Evolutionary conservation across 768 basidiomycete genomes (phyloP), one percentile per base, ranked within the genome.

Genomic region (Suillus subluteus): DNA sequence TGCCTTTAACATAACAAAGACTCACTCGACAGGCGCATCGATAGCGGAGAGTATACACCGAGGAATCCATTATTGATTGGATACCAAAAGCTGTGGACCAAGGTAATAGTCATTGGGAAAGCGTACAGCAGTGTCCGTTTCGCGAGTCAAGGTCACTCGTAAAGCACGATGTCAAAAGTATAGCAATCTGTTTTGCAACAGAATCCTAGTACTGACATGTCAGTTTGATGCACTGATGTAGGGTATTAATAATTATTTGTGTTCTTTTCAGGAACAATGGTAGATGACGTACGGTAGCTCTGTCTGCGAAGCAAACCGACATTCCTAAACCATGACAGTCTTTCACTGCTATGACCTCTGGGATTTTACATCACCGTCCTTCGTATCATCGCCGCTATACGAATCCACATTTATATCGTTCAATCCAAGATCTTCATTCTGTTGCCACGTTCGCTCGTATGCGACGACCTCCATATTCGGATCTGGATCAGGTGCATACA

Each of bases 401-500:
- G 18, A 44, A 71, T 94, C 93, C 1, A 94, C 90, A 71, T 89
- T 88, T 75, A 95, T 95, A 72, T 95, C 94, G 71, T 95, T 95
- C 74, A 99, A 76, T 6, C 97, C 97, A 18, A 99, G 82, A 59
- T 95, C 94, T 75, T 99, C 98, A 72, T 99, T 95, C 82, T 99
- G 95, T 54, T 95, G 87, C 81, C 86, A 92, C 5, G 88, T 88
- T 61, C 98, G 84, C 50, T 95, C 92, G 73, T 99, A 99, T 64
- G 78, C 74, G 75, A 91, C 94, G 62, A 92, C 84, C 40, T 77
- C 82, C 92, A 99, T 94, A 73, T 96, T 95, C 1, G 97, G 97
- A 74, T 99, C 97, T 0, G 93, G 90, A 74, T 99, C 96, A 6
- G 98, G 98, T 0, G 98, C 97, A 75, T 97, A 98, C 21, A 96